Conservation (phyloP, 352 stramenopile genomes). For the Phytopythium helicoides region DNA sequence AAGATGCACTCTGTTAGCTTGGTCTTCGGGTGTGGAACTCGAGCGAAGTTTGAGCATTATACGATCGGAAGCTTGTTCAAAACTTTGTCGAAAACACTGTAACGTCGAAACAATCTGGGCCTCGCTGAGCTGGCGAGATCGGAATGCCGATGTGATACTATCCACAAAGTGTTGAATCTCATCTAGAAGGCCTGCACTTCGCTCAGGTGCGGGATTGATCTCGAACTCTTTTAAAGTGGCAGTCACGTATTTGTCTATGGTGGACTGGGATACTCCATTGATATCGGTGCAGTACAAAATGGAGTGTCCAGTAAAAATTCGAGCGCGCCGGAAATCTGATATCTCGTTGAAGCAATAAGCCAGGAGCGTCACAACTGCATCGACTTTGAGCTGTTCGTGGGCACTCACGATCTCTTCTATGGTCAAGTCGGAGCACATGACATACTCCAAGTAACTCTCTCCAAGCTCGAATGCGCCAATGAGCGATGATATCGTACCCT, state of each 20-base stretch:
- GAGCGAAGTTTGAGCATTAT: slow-evolving; percentile 20
- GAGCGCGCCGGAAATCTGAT: slow-evolving; percentile 22
- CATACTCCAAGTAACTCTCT: slow-evolving; percentile 60
- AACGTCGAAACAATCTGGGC: slow-evolving; percentile 19
- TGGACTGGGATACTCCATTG: slow-evolving; percentile 17
- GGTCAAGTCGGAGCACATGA: slow-evolving; percentile 45
- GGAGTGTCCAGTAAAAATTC: slow-evolving; percentile 39
- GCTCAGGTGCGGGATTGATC: background rate
- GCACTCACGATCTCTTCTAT: slow-evolving; percentile 28
- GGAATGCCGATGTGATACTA: slow-evolving; percentile 29
- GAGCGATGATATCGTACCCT: slow-evolving; percentile 38
- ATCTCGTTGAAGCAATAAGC: slow-evolving; percentile 52
- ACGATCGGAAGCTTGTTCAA: slow-evolving; percentile 24
- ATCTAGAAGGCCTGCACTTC: slow-evolving; percentile 3
- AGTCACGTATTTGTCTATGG: slow-evolving; percentile 49
- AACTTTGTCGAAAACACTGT: slow-evolving; percentile 28
- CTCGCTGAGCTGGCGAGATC: slow-evolving; percentile 25
- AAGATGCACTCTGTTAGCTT: background rate
- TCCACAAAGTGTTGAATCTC: slow-evolving; percentile 37
- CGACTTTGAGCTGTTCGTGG: slow-evolving; percentile 50
- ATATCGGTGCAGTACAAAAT: slow-evolving; percentile 52
- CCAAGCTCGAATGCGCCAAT: slow-evolving; percentile 42
- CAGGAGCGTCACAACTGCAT: slow-evolving; percentile 56
- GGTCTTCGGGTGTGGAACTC: background rate
- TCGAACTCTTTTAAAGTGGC: slow-evolving; percentile 42